These are phyloP conservation scores for Pseudogymnoascus sp. DNA, from an alignment of 2,329 filamentous ascomycete genomes.

Conservation along the genomic window DNA sequence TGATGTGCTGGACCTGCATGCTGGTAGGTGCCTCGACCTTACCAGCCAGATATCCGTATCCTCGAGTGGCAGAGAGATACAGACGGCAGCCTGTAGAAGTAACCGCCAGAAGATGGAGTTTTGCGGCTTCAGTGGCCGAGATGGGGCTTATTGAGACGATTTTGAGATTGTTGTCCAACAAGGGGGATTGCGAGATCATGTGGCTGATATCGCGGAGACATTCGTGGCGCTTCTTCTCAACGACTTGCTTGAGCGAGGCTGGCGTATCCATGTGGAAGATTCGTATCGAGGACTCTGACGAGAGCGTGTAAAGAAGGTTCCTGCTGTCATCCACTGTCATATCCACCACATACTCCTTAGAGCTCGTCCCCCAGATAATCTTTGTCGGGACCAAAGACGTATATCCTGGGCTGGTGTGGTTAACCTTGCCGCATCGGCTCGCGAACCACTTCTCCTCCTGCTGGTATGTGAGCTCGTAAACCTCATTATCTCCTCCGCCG, in stretches of 20 bases:
- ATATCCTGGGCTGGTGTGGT: slow-evolving; percentile 74
- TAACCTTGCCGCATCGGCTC: slow-evolving; percentile 78
- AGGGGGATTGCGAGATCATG: slow-evolving; percentile 65
- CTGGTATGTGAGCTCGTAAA: slow-evolving; percentile 93
- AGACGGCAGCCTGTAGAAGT: slow-evolving; percentile 87
- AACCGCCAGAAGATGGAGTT: slow-evolving; percentile 82
- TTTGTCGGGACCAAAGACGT: slow-evolving; percentile 55
- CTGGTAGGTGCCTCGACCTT: slow-evolving; percentile 66
- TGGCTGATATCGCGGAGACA: slow-evolving; percentile 73
- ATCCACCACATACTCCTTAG: slow-evolving; percentile 62
- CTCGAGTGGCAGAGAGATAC: slow-evolving; percentile 81
- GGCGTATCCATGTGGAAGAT: slow-evolving; percentile 78
- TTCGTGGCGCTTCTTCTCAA: slow-evolving; percentile 55
- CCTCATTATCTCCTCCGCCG: slow-evolving; percentile 71
- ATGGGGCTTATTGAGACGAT: slow-evolving; percentile 87
- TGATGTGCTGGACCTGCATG: slow-evolving; percentile 97
- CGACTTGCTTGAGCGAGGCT: slow-evolving; percentile 55
- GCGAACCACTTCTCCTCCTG: slow-evolving; percentile 97
- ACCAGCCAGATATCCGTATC: slow-evolving; percentile 55
- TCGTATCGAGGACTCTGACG: slow-evolving; percentile 78
- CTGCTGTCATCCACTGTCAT: slow-evolving; percentile 86
- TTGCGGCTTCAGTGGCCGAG: slow-evolving; percentile 68
- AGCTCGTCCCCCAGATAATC: slow-evolving; percentile 43
- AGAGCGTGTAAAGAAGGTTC: slow-evolving; percentile 85
- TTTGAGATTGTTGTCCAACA: slow-evolving; percentile 62